phyloP scores from a whole-genome alignment of 352 stramenopile genomes.

The Globisporangium yorkense region DNA sequence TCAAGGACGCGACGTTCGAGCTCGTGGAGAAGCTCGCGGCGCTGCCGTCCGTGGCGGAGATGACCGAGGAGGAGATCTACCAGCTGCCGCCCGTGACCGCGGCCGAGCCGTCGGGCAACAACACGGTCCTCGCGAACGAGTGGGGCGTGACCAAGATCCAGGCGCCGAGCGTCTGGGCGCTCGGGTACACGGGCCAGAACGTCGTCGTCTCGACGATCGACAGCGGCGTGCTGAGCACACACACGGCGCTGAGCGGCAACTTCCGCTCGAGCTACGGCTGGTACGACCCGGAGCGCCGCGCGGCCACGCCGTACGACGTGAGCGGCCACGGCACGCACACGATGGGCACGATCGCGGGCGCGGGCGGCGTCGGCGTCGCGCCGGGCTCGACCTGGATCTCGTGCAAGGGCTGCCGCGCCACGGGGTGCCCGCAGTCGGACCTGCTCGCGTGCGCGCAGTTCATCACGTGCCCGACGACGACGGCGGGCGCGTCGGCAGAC shows the following conservation, averaged over 20 bases:
- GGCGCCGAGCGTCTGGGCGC: slow-evolving; percentile 13
- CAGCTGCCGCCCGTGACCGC: neutral
- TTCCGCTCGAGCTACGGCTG: slow-evolving; percentile 4
- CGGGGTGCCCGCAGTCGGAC: slow-evolving; percentile 10
- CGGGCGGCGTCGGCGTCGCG: slow-evolving; percentile 24
- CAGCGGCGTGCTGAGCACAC: slow-evolving; percentile 2
- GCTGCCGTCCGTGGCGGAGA: slow-evolving; percentile 10
- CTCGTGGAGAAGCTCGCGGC: slow-evolving; percentile 17
- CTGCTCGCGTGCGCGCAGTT: slow-evolving; percentile 28
- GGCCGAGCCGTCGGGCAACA: neutral
- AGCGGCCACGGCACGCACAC: slow-evolving; percentile 13
- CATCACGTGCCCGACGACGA: slow-evolving; percentile 28
- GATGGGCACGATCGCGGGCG: slow-evolving; percentile 9
- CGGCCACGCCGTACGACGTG: slow-evolving; percentile 15
- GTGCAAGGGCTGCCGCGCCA: slow-evolving; percentile 18
- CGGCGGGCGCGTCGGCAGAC: slow-evolving; percentile 14
- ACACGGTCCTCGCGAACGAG: slow-evolving; percentile 7
- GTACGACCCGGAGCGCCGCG: neutral
- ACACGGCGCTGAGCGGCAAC: neutral
- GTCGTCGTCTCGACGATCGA: slow-evolving; percentile 6
- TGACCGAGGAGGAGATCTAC: slow-evolving; percentile 12
- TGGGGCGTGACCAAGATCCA: slow-evolving; percentile 12
- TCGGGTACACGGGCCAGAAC: slow-evolving; percentile 10
- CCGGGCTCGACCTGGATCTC: slow-evolving; percentile 26
- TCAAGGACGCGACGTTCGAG: slow-evolving; percentile 15